phyloP scores from a whole-genome alignment of 2,329 filamentous ascomycete genomes.

The Fusarium sp. region DNA sequence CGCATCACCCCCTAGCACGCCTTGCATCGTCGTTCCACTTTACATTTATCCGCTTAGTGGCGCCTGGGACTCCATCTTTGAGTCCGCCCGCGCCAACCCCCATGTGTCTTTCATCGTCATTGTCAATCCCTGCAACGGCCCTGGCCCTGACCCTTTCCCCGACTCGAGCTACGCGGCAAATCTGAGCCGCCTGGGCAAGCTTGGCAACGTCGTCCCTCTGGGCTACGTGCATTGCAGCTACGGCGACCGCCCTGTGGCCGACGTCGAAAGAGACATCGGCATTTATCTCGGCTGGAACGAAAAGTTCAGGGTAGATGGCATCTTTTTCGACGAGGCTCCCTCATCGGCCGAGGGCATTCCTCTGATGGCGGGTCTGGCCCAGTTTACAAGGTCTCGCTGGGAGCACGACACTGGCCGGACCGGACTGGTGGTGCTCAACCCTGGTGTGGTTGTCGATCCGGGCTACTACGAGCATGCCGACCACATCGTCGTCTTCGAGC shows the following conservation, averaged over 20 bases:
- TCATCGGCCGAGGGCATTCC: neutral
- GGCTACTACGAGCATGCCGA: constrained; percentile 20
- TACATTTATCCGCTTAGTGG: constrained; percentile 27
- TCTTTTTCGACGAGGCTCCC: constrained; percentile 35
- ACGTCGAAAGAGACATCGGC: constrained; percentile 17
- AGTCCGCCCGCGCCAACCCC: constrained; percentile 14
- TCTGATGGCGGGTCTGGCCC: constrained; percentile 11
- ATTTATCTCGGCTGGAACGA: constrained; percentile 27
- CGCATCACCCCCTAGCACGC: neutral
- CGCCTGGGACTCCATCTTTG: constrained; percentile 27
- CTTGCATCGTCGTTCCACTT: constrained; percentile 23
- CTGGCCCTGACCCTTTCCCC: constrained; percentile 19
- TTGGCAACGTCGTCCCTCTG: constrained; percentile 10
- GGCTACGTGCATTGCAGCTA: constrained; percentile 36
- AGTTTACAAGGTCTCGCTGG: constrained; percentile 14
- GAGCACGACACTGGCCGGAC: constrained; percentile 12
- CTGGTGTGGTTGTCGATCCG: constrained; percentile 18
- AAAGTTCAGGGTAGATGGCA: constrained; percentile 22
- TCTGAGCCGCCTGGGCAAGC: constrained; percentile 2
- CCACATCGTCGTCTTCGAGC: constrained; percentile 25
- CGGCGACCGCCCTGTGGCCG: constrained; percentile 5
- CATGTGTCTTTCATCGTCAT: constrained; percentile 24
- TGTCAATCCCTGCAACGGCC: constrained; percentile 26
- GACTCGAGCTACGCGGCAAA: constrained; percentile 22
- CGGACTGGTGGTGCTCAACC: constrained; percentile 19